Evolutionary conservation across 1,139 yeast species (phyloP).

Genomic region (Blastobotrys arbuscula): DNA sequence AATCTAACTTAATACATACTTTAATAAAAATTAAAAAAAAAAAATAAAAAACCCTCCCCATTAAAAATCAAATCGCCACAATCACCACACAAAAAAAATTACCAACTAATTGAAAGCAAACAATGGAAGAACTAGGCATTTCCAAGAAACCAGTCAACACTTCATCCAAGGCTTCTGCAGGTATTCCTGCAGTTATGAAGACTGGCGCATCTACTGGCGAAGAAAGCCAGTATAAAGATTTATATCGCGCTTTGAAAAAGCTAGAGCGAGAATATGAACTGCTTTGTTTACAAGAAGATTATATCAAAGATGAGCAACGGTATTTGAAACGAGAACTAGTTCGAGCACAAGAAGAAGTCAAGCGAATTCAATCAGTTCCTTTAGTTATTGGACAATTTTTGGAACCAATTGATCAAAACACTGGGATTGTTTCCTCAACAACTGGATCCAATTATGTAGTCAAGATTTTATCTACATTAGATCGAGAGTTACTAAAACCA

Average conservation of each 20-base stretch:
- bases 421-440: constrained; percentile 95
- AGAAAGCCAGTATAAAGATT: constrained; percentile 40
- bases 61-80: not conserved
- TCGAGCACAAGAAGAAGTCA: constrained; percentile 97
- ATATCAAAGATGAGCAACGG: constrained; percentile 96
- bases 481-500: constrained; percentile 89
- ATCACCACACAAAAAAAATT: not conserved
- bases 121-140: constrained; percentile 12
- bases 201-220: constrained; percentile 4
- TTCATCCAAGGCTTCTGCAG: constrained; percentile 16
- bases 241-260: constrained; percentile 76
- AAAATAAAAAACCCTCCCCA: not conserved
- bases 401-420: constrained; percentile 94
- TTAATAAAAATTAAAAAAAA: too few relatives aligned
- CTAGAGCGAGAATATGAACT: constrained; percentile 86
- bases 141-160: constrained; percentile 21
- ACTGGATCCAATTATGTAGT: constrained; percentile 98
- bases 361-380: constrained; percentile 95
- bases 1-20: too few relatives aligned
- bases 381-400: constrained; percentile 96
- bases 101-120: not conserved
- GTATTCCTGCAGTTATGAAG: not conserved
- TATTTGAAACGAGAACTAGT: constrained; percentile 89
- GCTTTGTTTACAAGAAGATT: constrained; percentile 83
- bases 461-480: constrained; percentile 86